Evolutionary conservation across 768 basidiomycete genomes (phyloP), one percentile per base, ranked within the genome.

Genomic region (Vararia minispora): DNA sequence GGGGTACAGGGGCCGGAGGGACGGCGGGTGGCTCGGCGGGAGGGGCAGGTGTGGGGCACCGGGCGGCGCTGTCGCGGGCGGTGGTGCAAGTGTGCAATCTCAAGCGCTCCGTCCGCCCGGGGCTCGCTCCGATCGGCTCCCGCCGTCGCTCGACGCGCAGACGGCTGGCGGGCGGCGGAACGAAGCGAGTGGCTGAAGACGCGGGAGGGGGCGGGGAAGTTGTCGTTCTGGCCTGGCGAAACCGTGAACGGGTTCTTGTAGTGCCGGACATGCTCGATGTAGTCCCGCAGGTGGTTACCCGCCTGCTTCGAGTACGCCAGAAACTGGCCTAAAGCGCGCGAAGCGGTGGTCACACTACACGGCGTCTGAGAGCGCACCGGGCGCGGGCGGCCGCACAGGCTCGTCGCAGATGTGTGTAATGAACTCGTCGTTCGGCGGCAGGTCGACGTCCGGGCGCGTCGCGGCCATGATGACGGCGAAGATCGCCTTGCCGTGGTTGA

Each of bases 291-390:
- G 52, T 85, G 85, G 43, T 87, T 81, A 24, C 68, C 67, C 23
- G 72, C 66, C 48, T 76, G 71, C 1, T 76, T 74, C 11, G 79
- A 80, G 48, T 72, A 86, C 3, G 79, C 67, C 39, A 88, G 58
- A 60, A 90, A 89, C 55, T 83, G 80, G 6, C 85, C 85, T 43
- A 89, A 90, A 90, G 34, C 85, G 66, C 33, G 86, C 87, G 54
- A 72, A 84, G 45, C 86, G 89, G 49, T 89, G 85, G 52, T 90
- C 86, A 54, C 86, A 90, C 54, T 90, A 86, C 12, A 90, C 87
- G 1, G 87, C 86, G 53, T 88, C 85, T 0, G 87, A 87, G 21
- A 71, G 64, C 16, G 66, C 61, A 10, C 84, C 84, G 4, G 73
- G 74, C 3, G 76, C 76, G n/a, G 85, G 85, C 6, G 85, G 86